Conservation (phyloP, 192 early-diverging fungal species). For the Pilaira anomala region DNA sequence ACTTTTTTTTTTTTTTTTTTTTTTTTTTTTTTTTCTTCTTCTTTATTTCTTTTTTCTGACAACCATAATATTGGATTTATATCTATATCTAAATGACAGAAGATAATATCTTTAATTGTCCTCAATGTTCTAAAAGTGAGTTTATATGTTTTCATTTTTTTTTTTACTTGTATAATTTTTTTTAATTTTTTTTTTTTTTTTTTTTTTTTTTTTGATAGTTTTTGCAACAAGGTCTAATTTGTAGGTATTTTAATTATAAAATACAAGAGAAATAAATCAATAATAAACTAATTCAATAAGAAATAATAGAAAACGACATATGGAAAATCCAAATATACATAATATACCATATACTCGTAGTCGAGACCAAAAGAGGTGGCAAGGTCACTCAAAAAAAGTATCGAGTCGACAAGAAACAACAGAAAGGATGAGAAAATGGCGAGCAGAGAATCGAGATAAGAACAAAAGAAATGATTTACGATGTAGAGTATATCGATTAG, state of each 20-base stretch:
- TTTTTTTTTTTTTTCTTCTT: too few species aligned
- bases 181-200: neutral
- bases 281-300: neutral
- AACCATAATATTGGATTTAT: too few species aligned
- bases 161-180: neutral
- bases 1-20: too few species aligned
- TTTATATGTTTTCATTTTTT: too few species aligned
- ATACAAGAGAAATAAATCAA: neutral
- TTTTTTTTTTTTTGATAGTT: constrained; percentile 8
- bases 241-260: constrained; percentile 8
- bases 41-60: too few species aligned
- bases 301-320: constrained; percentile 35
- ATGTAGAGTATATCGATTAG: constrained; percentile 67
- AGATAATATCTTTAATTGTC: constrained; percentile 18
- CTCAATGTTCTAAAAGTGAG: constrained; percentile 31
- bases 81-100: neutral
- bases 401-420: constrained; percentile 45
- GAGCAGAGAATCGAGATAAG: constrained; percentile 47
- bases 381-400: constrained; percentile 46
- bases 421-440: constrained; percentile 46
- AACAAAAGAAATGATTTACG: constrained; percentile 65
- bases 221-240: constrained; percentile 36
- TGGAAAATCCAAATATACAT: constrained; percentile 50
- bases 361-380: constrained; percentile 51
- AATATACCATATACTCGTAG: constrained; percentile 46